phyloP scores from a whole-genome alignment of 441 rosid species.

The Manihot esculenta region DNA sequence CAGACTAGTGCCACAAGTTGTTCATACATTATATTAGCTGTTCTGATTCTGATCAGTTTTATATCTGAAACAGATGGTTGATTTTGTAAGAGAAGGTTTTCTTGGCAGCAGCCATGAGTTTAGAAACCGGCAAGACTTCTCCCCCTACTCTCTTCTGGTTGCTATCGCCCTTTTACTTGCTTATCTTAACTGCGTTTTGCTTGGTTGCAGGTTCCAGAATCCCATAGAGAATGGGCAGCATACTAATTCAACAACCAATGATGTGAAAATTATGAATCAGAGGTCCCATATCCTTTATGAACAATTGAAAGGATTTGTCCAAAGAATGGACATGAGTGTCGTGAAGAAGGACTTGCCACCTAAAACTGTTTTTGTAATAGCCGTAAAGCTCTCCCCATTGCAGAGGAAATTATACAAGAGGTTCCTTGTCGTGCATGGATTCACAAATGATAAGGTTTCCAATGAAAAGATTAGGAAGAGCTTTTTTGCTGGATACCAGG shows the following conservation, averaged over 20 bases:
- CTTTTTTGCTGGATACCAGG: slow-evolving; percentile 99
- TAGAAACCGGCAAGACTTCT: slow-evolving; percentile 82
- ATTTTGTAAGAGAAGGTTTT: slow-evolving; percentile 99
- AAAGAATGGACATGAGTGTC: slow-evolving; percentile 99
- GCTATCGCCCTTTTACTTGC: slow-evolving; percentile 18
- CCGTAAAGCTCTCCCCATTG: slow-evolving; percentile 93
- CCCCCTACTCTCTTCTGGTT: slow-evolving; percentile 23
- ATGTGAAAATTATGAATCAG: slow-evolving; percentile 98
- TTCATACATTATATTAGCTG: slow-evolving; percentile 10
- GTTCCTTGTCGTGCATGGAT: slow-evolving; percentile 93
- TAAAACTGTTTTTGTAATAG: slow-evolving; percentile 92
- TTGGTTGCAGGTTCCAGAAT: slow-evolving; percentile 83
- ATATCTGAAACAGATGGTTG: slow-evolving; percentile 87
- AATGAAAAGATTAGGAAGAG: slow-evolving; percentile 77
- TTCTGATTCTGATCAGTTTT: slow-evolving; percentile 26
- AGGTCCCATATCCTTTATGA: slow-evolving; percentile 98
- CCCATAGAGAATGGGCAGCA: slow-evolving; percentile 99
- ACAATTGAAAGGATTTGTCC: slow-evolving; percentile 97
- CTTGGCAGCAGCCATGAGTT: slow-evolving; percentile 99
- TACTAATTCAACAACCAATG: slow-evolving; percentile 91
- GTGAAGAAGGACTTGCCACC: slow-evolving; percentile 98
- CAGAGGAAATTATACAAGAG: slow-evolving; percentile 91
- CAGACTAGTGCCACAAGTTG: slow-evolving; percentile 13
- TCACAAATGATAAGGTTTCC: slow-evolving; percentile 56
- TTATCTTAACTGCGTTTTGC: slow-evolving; percentile 20